phyloP scores from a whole-genome alignment of 2,329 filamentous ascomycete species.

The Sporothrix schenckii region DNA sequence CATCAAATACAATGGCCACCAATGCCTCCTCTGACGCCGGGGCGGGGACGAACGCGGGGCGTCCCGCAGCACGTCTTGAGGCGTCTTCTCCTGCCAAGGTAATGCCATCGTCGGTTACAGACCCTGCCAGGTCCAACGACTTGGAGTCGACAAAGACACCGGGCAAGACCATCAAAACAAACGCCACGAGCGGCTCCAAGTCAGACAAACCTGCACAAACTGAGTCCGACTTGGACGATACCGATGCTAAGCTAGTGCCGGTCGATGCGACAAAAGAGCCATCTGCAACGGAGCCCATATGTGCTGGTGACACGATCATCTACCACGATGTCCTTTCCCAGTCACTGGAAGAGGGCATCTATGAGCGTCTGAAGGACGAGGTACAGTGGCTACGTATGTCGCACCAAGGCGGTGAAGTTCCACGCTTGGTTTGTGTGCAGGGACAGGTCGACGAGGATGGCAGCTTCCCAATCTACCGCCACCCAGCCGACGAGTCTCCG shows the following conservation, averaged over 20 bases:
- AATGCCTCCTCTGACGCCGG: neutral
- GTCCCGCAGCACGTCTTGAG: neutral
- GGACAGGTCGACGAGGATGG: slow-evolving; percentile 70
- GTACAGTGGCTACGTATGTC: slow-evolving; percentile 90
- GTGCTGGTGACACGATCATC: slow-evolving; percentile 79
- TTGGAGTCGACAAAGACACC: neutral
- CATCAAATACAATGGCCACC: neutral
- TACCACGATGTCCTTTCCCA: slow-evolving; percentile 69
- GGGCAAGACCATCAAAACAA: neutral
- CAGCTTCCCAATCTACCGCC: slow-evolving; percentile 86
- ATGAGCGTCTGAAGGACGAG: slow-evolving; percentile 71
- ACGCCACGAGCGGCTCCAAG: neutral
- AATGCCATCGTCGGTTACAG: too few species aligned
- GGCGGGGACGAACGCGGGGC: neutral
- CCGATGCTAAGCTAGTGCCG: neutral
- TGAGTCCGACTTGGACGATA: neutral
- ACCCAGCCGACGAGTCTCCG: slow-evolving; percentile 86
- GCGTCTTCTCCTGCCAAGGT: neutral
- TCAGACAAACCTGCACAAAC: neutral
- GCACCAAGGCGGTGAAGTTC: slow-evolving; percentile 88
- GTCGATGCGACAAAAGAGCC: slow-evolving; percentile 30
- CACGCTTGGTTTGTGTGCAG: slow-evolving; percentile 87
- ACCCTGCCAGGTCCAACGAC: neutral
- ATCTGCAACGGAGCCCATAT: slow-evolving; percentile 58
- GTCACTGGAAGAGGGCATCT: slow-evolving; percentile 61